Evolutionary conservation across 2,329 filamentous ascomycete genomes (phyloP).

Genomic region (Canariomyces notabilis): DNA sequence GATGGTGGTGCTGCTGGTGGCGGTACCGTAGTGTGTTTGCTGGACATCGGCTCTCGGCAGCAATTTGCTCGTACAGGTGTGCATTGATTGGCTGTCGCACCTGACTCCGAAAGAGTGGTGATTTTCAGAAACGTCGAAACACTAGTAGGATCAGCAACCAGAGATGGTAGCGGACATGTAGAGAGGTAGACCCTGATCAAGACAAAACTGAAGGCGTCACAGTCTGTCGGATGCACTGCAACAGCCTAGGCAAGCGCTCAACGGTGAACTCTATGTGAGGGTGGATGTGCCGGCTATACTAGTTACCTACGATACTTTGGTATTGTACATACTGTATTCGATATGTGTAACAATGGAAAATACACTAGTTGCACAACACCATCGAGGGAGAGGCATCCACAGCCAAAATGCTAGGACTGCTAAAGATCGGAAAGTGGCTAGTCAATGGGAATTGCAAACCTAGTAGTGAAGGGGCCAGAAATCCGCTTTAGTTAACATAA

Average conservation of each 20-base stretch:
- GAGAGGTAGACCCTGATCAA: not conserved
- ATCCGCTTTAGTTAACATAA: too few species aligned
- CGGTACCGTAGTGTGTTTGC: not conserved
- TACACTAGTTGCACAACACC: too few species aligned
- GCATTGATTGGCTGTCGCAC: slow-evolving; percentile 22
- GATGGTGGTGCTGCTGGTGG: not conserved
- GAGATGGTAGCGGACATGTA: slow-evolving; percentile 6
- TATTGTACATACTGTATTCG: too few species aligned
- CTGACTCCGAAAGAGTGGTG: slow-evolving; percentile 11
- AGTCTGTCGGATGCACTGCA: not conserved
- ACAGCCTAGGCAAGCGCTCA: not conserved
- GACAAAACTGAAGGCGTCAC: not conserved
- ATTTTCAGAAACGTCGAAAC: slow-evolving; percentile 16
- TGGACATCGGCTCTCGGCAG: not conserved
- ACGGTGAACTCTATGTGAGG: too few species aligned
- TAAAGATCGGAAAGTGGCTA: too few species aligned
- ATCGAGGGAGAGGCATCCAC: too few species aligned
- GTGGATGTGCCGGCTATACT: too few species aligned
- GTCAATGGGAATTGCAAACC: too few species aligned
- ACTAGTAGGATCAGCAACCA: slow-evolving; percentile 18
- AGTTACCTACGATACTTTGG: too few species aligned
- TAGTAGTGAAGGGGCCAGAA: too few species aligned
- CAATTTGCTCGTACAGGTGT: not conserved
- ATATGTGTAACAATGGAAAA: too few species aligned
- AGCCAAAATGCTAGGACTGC: too few species aligned